Base-by-base conservation (phyloP, 164 flowering plant genomes). In the Dillenia turbinata region DNA sequence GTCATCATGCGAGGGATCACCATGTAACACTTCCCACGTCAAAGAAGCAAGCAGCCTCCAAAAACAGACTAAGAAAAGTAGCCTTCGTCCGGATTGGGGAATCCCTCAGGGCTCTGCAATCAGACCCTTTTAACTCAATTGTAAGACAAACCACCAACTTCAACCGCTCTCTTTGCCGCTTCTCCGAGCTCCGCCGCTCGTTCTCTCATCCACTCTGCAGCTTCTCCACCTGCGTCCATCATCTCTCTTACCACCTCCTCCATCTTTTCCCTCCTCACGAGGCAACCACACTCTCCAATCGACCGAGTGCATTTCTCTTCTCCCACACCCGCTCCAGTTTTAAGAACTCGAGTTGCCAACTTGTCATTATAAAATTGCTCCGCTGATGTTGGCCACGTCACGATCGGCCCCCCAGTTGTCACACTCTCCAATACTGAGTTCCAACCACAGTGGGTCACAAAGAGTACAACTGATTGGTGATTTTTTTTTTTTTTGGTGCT, bases 401-500 rank as follows among this genome's bases (percentile, higher is more conserved):
- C 40, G 70, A 73, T 47, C 1, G 73, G 73, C 5, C 65, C 51
- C 14, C 78, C 78, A 0, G 68, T 62, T 0, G 24, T 15, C 45
- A 69, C 51, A 0, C 53, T 69, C 52, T 75, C 79, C 19, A 72
- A 45, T 14, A 55, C 54, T 8, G 72, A 67, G 59, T 67, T 70
- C 74, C 74, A 70, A 1, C 78, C 74, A 45, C 74, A 70, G 59
- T 75, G 78, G 1, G 72, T 75, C 70, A 75, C 44, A 22, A 68
- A 67, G 13, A 57, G 72, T 5, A 69, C 75, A 0, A 65, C 45
- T 2, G 75, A 57, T 14, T 10, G 43, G 52, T 78, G 66, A n/a
- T 64, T 57, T 9, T n/a, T n/a, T n/a, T n/a, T n/a, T n/a, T n/a
- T n/a, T n/a, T n/a, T n/a, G n/a, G n/a, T n/a, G n/a, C n/a, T n/a